A percentile compares a stretch with the other conserved stretches of the same genome.
Conservation (phyloP, 2,329 filamentous ascomycete genomes). For the Ophiosphaerella narmari region DNA sequence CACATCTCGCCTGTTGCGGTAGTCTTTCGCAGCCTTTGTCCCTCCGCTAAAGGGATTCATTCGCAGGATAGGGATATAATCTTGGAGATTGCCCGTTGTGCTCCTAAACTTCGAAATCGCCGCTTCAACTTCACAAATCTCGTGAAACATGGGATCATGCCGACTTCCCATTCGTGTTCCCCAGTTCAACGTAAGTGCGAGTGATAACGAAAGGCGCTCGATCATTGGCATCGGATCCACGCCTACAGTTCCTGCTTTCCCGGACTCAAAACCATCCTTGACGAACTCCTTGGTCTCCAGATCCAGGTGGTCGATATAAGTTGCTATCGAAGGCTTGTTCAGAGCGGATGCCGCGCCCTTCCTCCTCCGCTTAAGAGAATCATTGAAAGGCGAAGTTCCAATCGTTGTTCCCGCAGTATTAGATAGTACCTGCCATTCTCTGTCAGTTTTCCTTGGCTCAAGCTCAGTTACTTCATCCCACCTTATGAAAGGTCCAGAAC, state of each 20-base stretch:
- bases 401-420: conserved; percentile 71
- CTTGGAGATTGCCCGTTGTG: conserved; percentile 65
- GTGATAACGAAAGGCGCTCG: conserved; percentile 65
- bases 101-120: conserved; percentile 63
- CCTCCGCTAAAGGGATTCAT: conserved; percentile 66
- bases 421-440: conserved; percentile 57
- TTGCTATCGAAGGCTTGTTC: conserved; percentile 67
- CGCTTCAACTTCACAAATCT: conserved; percentile 67
- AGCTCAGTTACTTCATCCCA: conserved; percentile 8
- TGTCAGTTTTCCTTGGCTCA: conserved; percentile 4
- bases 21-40: conserved; percentile 62
- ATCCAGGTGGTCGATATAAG: conserved; percentile 66
- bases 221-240: conserved; percentile 72
- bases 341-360: conserved; percentile 69
- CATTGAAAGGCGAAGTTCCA: conserved; percentile 69
- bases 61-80: conserved; percentile 64
- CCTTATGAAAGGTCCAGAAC: conserved; percentile 54
- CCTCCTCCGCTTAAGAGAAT: conserved; percentile 65
- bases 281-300: conserved; percentile 67
- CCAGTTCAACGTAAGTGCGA: conserved; percentile 69
- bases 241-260: conserved; percentile 57
- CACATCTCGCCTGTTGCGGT: conserved; percentile 63
- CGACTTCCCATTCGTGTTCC: conserved; percentile 64
- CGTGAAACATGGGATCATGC: conserved; percentile 64
- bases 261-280: conserved; percentile 63